phyloP scores from a whole-genome alignment of 805 yeast species.

The Yarrowia deformans region DNA sequence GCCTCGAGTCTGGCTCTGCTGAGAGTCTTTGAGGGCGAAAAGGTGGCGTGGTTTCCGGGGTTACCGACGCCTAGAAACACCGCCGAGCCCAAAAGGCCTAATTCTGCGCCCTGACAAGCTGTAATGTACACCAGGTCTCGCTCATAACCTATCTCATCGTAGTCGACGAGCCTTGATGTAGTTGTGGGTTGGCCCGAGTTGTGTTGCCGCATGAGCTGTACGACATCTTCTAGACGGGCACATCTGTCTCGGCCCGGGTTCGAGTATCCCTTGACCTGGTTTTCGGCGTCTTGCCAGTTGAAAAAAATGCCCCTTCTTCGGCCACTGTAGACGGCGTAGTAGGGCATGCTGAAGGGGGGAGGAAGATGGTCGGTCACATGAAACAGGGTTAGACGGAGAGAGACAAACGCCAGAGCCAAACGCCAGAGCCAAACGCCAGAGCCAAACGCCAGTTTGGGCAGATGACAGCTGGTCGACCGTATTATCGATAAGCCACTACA shows the following conservation, averaged over 20 bases:
- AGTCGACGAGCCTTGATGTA: not conserved
- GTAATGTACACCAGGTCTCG: slow-evolving; percentile 12
- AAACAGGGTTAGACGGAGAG: no score
- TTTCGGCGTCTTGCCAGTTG: slow-evolving; percentile 22
- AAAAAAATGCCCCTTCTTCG: slow-evolving; percentile 10
- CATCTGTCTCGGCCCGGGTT: slow-evolving; percentile 9
- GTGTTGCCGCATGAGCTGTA: not conserved
- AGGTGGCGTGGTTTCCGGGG: not conserved
- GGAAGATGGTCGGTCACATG: no score
- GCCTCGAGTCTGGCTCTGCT: slow-evolving; percentile 11
- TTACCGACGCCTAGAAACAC: not conserved
- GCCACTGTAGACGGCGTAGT: slow-evolving; percentile 22
- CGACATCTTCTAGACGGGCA: slow-evolving; percentile 1
- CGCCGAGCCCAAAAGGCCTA: not conserved
- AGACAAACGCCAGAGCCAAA: no score
- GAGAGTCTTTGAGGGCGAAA: not conserved
- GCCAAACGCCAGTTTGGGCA: no score
- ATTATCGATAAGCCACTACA: no score
- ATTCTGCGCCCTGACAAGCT: slow-evolving; percentile 13
- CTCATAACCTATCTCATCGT: slow-evolving; percentile 8
- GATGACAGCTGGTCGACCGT: no score
- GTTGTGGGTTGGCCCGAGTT: no score
- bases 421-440: no score
- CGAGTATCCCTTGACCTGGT: slow-evolving; percentile 24
- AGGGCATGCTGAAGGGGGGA: not conserved